phyloP scores from a whole-genome alignment of 495 filamentous ascomycete genomes.

The Beverwykella pulmonaria region DNA sequence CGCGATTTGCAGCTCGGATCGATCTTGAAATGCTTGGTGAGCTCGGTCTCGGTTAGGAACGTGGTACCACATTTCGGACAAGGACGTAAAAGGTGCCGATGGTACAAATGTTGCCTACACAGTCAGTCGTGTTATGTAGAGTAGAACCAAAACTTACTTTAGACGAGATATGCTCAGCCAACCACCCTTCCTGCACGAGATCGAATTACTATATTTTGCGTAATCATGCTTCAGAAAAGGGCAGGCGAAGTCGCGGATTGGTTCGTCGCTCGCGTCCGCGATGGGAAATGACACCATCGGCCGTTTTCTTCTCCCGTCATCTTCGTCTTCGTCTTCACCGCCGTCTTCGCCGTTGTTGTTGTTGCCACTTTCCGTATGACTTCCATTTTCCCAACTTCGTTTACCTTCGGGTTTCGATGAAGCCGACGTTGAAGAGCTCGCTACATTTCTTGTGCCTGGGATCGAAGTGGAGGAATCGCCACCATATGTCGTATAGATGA shows the following conservation, averaged over 20 bases:
- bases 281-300: background rate
- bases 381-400: background rate
- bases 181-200: background rate
- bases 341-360: background rate
- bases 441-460: too few species aligned
- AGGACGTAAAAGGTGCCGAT: background rate
- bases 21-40: background rate
- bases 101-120: background rate
- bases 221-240: background rate
- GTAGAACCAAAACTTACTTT: background rate
- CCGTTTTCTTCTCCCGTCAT: background rate
- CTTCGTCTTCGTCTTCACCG: background rate
- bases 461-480: background rate
- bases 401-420: background rate
- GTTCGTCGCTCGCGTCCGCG: background rate
- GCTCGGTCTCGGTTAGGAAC: background rate
- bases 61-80: background rate
- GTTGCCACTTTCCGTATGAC: background rate
- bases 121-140: background rate
- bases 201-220: background rate
- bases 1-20: background rate
- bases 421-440: background rate
- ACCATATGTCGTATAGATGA: background rate
- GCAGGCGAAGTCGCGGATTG: background rate
- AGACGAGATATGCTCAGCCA: background rate